phyloP scores from a whole-genome alignment of 257 asterid genomes.

The Verbascum thapsus region DNA sequence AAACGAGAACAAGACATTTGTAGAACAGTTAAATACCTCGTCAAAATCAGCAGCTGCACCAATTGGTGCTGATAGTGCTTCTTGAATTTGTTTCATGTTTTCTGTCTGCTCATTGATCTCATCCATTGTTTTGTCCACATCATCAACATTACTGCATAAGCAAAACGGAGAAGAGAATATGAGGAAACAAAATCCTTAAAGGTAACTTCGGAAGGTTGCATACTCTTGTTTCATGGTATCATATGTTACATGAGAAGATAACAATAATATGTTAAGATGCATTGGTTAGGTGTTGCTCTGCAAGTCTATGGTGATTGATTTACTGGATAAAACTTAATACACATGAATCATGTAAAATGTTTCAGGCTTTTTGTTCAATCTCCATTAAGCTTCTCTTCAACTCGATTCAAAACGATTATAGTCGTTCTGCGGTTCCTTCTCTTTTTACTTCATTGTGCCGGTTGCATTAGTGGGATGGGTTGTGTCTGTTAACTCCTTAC shows the following conservation, averaged over 20 bases:
- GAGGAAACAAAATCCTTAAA: slow-evolving; percentile 16
- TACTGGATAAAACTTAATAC: neutral
- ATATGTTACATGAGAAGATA: neutral
- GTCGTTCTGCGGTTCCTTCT: no score
- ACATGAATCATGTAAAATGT: neutral
- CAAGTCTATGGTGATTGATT: slow-evolving; percentile 5
- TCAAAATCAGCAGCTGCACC: slow-evolving; percentile 74
- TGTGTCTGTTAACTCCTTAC: slow-evolving; percentile 14
- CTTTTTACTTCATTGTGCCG: slow-evolving; percentile 1
- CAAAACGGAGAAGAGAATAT: slow-evolving; percentile 17
- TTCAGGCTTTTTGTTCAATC: neutral
- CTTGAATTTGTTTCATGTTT: slow-evolving; percentile 78
- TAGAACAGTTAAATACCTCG: no score
- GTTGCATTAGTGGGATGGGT: neutral
- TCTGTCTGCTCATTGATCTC: slow-evolving; percentile 89
- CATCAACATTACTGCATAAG: slow-evolving; percentile 65
- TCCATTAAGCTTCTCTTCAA: neutral
- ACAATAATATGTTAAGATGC: slow-evolving; percentile 5
- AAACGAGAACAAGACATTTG: no score
- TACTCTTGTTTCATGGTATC: no score
- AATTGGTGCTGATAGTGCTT: no score
- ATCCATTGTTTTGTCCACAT: slow-evolving; percentile 92
- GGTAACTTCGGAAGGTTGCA: slow-evolving; percentile 17
- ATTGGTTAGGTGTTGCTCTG: slow-evolving; percentile 15
- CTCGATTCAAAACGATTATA: neutral